These are phyloP conservation scores for Spirogloea muscicola DNA, from an alignment of 139 green algal species.

Conservation along the genomic window DNA sequence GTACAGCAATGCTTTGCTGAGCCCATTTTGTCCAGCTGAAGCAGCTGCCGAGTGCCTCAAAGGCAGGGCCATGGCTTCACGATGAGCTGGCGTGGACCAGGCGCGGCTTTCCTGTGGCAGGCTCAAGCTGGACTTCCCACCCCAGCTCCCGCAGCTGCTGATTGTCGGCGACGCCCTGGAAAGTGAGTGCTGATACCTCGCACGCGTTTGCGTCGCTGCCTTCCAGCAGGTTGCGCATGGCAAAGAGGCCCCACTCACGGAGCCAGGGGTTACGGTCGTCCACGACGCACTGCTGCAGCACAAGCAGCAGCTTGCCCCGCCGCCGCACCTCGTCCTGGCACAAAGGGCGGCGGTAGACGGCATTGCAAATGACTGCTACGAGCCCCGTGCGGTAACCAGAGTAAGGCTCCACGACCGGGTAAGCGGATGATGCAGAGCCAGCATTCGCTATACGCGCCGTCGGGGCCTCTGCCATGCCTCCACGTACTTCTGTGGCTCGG, in stretches of 20 bases:
- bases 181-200: slow-evolving; percentile 36
- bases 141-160: slow-evolving; percentile 63
- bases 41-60: too few species aligned
- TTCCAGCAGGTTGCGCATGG: slow-evolving; percentile 81
- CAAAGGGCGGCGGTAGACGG: background rate
- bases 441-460: too few species aligned
- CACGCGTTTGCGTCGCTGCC: slow-evolving; percentile 52
- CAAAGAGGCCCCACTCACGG: slow-evolving; percentile 85
- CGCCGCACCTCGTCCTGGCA: slow-evolving; percentile 25
- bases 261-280: slow-evolving; percentile 51
- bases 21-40: too few species aligned
- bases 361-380: slow-evolving; percentile 41
- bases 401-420: too few species aligned
- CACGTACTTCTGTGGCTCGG: too few species aligned
- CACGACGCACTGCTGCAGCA: slow-evolving; percentile 45
- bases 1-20: too few species aligned
- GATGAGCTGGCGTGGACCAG: too few species aligned
- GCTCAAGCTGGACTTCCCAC: slow-evolving; percentile 66
- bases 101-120: slow-evolving; percentile 53
- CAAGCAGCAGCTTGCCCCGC: slow-evolving; percentile 6
- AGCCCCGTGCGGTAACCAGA: slow-evolving; percentile 37
- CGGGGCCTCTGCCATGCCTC: too few species aligned
- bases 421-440: too few species aligned
- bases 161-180: slow-evolving; percentile 51
- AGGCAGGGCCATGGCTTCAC: too few species aligned